Conservation (phyloP, 257 asterid species). For the Forsythia suspensa region DNA sequence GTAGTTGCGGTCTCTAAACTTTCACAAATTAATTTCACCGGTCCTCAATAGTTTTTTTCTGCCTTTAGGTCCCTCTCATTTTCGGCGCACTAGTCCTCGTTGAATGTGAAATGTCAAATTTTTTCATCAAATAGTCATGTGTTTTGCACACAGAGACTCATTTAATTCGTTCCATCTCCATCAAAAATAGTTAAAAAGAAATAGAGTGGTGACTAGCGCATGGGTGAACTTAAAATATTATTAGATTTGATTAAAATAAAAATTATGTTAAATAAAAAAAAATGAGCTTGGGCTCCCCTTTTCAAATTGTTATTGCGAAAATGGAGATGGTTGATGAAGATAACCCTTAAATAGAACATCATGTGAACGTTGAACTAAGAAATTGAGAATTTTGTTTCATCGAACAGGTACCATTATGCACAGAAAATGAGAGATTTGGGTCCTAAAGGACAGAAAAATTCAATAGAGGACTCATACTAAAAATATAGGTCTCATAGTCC, state of each 20-base stretch:
- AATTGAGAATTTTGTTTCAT: background rate
- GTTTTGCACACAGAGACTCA: background rate
- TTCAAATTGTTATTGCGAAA: background rate
- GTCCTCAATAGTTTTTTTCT: background rate
- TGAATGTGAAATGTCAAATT: background rate
- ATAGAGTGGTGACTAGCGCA: background rate
- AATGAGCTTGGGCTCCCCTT: too few species aligned
- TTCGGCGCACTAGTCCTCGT: background rate
- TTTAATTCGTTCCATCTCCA: too few species aligned
- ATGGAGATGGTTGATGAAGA: background rate
- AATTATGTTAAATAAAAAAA: too few species aligned
- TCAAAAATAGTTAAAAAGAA: background rate
- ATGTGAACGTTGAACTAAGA: background rate
- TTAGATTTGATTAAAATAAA: too few species aligned
- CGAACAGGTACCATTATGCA: background rate
- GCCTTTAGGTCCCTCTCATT: background rate
- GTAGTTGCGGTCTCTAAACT: background rate
- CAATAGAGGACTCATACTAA: background rate
- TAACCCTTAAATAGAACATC: background rate
- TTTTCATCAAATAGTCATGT: background rate
- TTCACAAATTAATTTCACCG: too few species aligned
- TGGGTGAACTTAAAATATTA: too few species aligned
- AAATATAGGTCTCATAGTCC: slow-evolving; percentile 13
- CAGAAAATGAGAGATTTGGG: background rate
- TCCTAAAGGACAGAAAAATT: background rate